Conservation (phyloP, 805 yeast genomes). For the Monosporozyma aerobia region DNA sequence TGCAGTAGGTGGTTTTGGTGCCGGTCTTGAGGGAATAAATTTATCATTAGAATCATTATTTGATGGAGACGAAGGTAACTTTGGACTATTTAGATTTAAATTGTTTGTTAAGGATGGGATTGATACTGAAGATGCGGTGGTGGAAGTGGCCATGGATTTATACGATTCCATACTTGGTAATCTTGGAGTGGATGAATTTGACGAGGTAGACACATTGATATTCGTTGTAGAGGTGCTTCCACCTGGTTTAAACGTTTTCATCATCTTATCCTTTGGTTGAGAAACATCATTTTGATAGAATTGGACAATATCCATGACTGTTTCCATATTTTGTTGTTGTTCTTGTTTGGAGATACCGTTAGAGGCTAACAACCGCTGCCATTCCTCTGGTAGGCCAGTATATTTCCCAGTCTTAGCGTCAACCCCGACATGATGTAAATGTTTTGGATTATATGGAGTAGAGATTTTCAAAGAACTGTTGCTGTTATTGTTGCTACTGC, state of each 20-base stretch:
- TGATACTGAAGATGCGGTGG: slow-evolving; percentile 1
- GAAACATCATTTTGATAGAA: slow-evolving; percentile 56
- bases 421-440: slow-evolving; percentile 87
- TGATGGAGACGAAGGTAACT: background rate
- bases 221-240: background rate
- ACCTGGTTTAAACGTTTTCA: slow-evolving; percentile 29
- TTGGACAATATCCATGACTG: slow-evolving; percentile 83
- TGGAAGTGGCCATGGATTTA: background rate
- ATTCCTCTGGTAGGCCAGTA: slow-evolving; percentile 86
- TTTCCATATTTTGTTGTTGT: slow-evolving; percentile 86
- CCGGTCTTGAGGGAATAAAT: slow-evolving; percentile 59
- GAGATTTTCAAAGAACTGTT: slow-evolving; percentile 43
- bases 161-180: slow-evolving; percentile 1
- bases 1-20: slow-evolving; percentile 49
- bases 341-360: slow-evolving; percentile 85
- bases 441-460: slow-evolving; percentile 86
- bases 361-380: slow-evolving; percentile 76
- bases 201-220: slow-evolving; percentile 1
- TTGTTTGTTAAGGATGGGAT: background rate
- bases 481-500: slow-evolving; percentile 10
- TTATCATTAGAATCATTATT: slow-evolving; percentile 16
- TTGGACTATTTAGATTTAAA: background rate
- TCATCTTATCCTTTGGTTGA: slow-evolving; percentile 34
- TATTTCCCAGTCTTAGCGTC: slow-evolving; percentile 78
- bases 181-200: slow-evolving; percentile 6